Conservation (phyloP, 495 filamentous ascomycete genomes). For the Aspergillus saccharolyticus region DNA sequence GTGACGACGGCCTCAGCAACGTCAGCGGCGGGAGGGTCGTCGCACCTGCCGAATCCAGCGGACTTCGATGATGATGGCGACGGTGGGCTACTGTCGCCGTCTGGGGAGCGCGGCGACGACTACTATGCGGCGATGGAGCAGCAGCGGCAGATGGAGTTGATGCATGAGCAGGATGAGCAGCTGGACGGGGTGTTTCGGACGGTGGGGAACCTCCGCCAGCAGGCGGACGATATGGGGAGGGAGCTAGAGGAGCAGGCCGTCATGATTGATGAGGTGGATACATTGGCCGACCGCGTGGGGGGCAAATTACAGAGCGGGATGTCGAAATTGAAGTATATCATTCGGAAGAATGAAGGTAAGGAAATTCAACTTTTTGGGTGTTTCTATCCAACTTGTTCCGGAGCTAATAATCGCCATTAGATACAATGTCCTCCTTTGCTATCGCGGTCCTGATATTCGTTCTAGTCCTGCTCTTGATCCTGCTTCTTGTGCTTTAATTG, state of each 20-base stretch:
- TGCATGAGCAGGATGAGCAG: conserved; percentile 92
- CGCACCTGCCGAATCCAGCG: conserved; percentile 59
- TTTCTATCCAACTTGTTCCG: conserved; percentile 1
- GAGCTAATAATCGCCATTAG: conserved; percentile 38
- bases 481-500: conserved; percentile 47
- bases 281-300: conserved; percentile 77
- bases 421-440: conserved; percentile 84
- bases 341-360: conserved; percentile 87
- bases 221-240: conserved; percentile 91
- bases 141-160: conserved; percentile 81
- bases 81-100: conserved; percentile 18
- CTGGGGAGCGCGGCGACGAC: conserved; percentile 53
- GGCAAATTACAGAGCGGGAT: conserved; percentile 80
- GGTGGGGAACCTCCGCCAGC: conserved; percentile 79
- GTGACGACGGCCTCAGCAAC: conserved; percentile 30
- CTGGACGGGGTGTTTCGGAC: conserved; percentile 90
- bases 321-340: conserved; percentile 75
- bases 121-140: conserved; percentile 84
- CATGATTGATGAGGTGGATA: conserved; percentile 75
- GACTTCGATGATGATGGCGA: conserved; percentile 49
- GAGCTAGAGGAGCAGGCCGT: conserved; percentile 91
- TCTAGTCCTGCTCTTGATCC: conserved; percentile 75
- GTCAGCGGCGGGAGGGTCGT: conserved; percentile 23
- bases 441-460: conserved; percentile 82
- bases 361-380: conserved; percentile 4